Evolutionary conservation across 73 alveolate species (phyloP), one percentile per base, ranked within the genome.

Genomic region (Stentor coeruleus): DNA sequence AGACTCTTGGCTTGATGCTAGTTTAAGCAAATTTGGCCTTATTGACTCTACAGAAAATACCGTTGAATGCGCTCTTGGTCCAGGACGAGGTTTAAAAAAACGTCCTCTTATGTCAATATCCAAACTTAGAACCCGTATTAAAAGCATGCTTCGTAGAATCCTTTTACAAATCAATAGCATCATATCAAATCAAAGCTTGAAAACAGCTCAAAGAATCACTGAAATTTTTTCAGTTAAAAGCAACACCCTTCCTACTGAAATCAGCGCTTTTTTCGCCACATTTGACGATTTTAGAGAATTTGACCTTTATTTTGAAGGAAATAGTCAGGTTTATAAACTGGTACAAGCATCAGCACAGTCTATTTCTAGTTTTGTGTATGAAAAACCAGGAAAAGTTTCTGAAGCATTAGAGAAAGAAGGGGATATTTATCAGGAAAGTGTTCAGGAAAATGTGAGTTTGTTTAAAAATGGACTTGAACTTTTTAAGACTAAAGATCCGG

Each of bases 71-170:
- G n/a, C n/a, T 14, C 15, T 75, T 31, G 77, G 40, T 2, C 83
- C 83, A 0, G 83, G 83, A 75, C 14, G 83, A 39, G 83, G 83
- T 1, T 1, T 75, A n/a, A 75, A 75, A 2, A 75, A 75, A 39
- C 26, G 83, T 35, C 38, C 83, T 20, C 2, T 75, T 20, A 75
- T 75, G 83, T n/a, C 59, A 15, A 14, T 75, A 37, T 15, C 26
- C 26, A 75, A 39, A 38, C 83, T 75, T 39, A 39, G n/a, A 2
- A 75, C 59, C 1, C 0, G 83, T 0, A 36, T 75, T 20, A 6
- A 6, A 1, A n/a, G 36, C 14, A 26, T 31, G 83, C 33, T 26
- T 14, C 38, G 15, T 20, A 75, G 72, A 75, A 15, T 75, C 33
- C 35, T 40, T 1, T n/a, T n/a, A 37, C 15, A n/a, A 75, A 66